Base-by-base conservation (phyloP, 305 asterid species). In the Rubia peregrina region DNA sequence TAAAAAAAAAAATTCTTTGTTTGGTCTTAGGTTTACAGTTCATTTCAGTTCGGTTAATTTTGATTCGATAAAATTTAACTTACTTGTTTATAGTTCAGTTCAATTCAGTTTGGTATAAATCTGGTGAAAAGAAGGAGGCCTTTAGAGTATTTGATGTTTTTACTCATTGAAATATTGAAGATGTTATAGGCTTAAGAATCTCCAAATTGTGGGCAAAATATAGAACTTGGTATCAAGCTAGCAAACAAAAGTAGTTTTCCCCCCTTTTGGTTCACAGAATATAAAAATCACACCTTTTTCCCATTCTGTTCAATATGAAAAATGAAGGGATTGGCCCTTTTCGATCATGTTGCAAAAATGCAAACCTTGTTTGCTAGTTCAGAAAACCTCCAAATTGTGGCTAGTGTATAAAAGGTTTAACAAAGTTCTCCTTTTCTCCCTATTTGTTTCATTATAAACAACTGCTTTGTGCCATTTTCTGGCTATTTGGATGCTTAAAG, bases 1-100 rank as follows among this genome's bases (percentile, higher is more conserved):
- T 86, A 71, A 74, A 36, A 11, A 38, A 65, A 41, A 0, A 33
- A 33, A 30, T 1, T 33, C 36, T 33, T 33, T 2, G 36, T 1
- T 33, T 33, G 36, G 2, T 33, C 36, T 33, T 33, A 33, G 36
- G 36, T 33, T 33, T 33, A 33, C 36, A 33, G 36, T 33, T 33
- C 36, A 33, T 2, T 33, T 33, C 36, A 33, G 36, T 33, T 33
- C 36, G 2, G 36, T 33, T 33, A 33, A 33, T 33, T 1, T 30
- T 30, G 33, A 30, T 30, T 30, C 33, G 33, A 30, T 30, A 3
- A 30, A 1, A 1, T 30, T 30, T 30, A 30, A 30, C 33, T 30
- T 30, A 30, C 33, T 30, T 33, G 36, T 33, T 33, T 4, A 2
- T 4, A 33, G 36, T 33, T 33, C 36, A 33, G 36, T 33, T 33